phyloP scores from a whole-genome alignment of 2,329 filamentous ascomycete genomes.

The Penicillium sp. region DNA sequence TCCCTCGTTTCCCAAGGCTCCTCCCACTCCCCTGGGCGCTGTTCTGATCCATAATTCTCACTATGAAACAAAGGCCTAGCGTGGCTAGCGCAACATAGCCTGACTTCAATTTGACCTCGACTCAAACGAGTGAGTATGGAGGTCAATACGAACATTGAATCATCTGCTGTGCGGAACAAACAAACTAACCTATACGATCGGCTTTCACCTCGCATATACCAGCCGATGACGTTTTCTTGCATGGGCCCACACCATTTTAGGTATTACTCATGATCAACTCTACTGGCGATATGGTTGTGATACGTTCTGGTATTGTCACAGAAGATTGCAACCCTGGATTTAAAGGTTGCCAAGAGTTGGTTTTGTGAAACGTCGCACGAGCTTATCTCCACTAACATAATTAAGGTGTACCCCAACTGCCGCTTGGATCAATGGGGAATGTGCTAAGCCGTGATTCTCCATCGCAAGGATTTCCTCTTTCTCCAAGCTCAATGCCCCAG shows the following conservation, averaged over 20 bases:
- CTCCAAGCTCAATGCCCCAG: too few species aligned
- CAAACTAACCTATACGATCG: neutral
- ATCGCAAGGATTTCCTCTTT: too few species aligned
- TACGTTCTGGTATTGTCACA: constrained; percentile 20
- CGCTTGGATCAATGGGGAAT: constrained; percentile 12
- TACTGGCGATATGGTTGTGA: constrained; percentile 16
- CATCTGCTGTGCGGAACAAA: constrained; percentile 1
- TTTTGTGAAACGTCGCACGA: constrained; percentile 35
- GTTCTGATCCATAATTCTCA: too few species aligned
- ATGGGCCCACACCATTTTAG: constrained; percentile 7
- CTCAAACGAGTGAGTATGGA: too few species aligned
- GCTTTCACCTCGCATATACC: neutral
- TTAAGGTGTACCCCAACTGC: constrained; percentile 25
- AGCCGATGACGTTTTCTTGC: constrained; percentile 18
- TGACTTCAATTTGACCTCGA: too few species aligned
- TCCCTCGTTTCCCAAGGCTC: too few species aligned
- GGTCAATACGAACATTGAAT: too few species aligned
- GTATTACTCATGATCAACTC: constrained; percentile 11
- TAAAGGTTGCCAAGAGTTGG: constrained; percentile 28
- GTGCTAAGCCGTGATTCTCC: constrained; percentile 1
- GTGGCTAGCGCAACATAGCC: too few species aligned
- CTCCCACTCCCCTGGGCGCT: too few species aligned
- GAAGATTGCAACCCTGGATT: constrained; percentile 27
- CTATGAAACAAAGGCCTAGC: too few species aligned
- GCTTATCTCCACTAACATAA: constrained; percentile 37